Evolutionary conservation across 2,329 filamentous ascomycete genomes (phyloP), one percentile per base, ranked within the genome.

Genomic region (Neonectria faginata): DNA sequence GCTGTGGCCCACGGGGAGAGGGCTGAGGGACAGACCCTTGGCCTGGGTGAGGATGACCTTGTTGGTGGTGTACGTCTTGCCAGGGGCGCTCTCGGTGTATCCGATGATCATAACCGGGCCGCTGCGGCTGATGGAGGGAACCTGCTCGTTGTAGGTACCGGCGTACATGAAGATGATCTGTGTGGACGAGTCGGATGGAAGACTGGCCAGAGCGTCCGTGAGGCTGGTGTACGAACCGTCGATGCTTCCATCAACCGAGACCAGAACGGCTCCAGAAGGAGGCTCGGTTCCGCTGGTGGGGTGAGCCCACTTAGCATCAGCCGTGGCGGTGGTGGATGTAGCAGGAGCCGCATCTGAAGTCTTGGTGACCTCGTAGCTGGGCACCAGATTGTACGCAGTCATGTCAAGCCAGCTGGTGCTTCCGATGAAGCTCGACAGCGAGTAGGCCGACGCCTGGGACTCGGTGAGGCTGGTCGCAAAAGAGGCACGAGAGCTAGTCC

Each of bases 101-200:
- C 66, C 66, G 18, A 68, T 68, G n/a, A 68, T 68, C 57, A 63
- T 68, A n/a, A 68, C 66, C 8, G 66, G 60, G 2, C 66, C 66
- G 27, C 36, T 60, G 20, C 66, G 64, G 31, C 64, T 68, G 51
- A 68, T 62, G 2, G 52, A 20, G 3, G 66, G 66, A 7, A 67
- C 66, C 70, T 89, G 87, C 73, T 89, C 87, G 18, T 77, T 79
- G 78, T 89, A 89, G 18, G 84, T 88, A 2, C 87, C 87, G 1
- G 72, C 67, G 31, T 75, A 76, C 44, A 79, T 75, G 70, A 79
- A 77, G 57, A 78, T 76, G n/a, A 78, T 71, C 66, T 81, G 79
- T 41, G 51, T 60, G 10, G 57, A 48, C 54, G 66, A 62, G 66
- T 73, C 70, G 0, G 60, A 65, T 2, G 70, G 69, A 7, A 76